A percentile compares a stretch with the other conserved stretches of the same genome.
Evolutionary conservation across 345 rosid genomes (phyloP).

Genomic region (Mallotus nudiflorus): DNA sequence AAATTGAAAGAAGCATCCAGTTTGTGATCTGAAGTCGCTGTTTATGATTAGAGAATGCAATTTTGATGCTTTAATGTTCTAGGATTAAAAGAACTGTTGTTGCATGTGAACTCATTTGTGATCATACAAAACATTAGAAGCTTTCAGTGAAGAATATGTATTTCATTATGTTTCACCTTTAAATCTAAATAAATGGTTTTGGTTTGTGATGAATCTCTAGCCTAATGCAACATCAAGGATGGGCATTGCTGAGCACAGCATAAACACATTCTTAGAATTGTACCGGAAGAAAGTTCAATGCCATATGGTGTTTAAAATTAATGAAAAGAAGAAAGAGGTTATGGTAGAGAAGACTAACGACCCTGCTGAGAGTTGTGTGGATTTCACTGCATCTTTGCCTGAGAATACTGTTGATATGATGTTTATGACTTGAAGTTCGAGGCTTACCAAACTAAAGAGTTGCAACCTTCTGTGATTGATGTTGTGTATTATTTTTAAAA

Average conservation of each 20-base stretch:
- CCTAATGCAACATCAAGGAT: slow-evolving; percentile 78
- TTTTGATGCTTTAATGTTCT: neutral
- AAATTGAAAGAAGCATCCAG: neutral
- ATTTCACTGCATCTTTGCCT: slow-evolving; percentile 68
- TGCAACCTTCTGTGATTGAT: too few species aligned
- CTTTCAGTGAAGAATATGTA: neutral
- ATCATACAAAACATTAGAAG: neutral
- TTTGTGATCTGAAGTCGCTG: neutral
- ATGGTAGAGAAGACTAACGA: slow-evolving; percentile 67
- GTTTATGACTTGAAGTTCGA: slow-evolving; percentile 70
- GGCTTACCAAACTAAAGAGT: too few species aligned
- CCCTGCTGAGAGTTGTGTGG: slow-evolving; percentile 61
- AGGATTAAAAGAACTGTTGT: neutral
- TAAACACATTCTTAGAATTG: slow-evolving; percentile 56
- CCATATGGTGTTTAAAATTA: slow-evolving; percentile 61
- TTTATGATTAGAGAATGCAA: neutral
- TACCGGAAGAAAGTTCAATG: slow-evolving; percentile 69
- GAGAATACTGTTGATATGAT: slow-evolving; percentile 75
- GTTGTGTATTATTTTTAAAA: too few species aligned
- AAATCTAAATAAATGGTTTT: neutral
- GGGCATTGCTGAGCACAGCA: slow-evolving; percentile 72
- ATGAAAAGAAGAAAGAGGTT: slow-evolving; percentile 59
- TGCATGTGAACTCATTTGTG: slow-evolving; percentile 9
- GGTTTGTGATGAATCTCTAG: slow-evolving; percentile 32
- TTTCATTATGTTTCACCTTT: neutral